Base-by-base conservation (phyloP, 1,139 yeast genomes). In the Petasospora fabianii region DNA sequence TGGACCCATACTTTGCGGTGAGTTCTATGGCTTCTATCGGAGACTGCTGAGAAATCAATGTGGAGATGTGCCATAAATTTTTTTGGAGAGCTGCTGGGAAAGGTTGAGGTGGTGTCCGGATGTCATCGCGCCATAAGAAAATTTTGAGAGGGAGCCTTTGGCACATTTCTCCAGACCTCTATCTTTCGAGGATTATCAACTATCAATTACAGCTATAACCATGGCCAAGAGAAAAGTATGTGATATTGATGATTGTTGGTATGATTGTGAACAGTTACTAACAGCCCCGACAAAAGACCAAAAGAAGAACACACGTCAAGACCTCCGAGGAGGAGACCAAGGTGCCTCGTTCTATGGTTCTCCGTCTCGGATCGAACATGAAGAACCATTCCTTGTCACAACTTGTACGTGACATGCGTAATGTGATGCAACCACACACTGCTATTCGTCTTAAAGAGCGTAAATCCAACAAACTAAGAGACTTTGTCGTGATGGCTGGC, bases 351-450 rank as follows among this genome's bases (percentile, higher is more conserved):
- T 87, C 97, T 6, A 86, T 90, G 96, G 97, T 94, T 44, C 74
- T 92, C 51, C 79, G 92, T 54, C 73, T 90, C 41, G 97, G 97
- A 4, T 69, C 81, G 14, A 78, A 94, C 20, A 71, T 85, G 55
- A 77, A 79, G 38, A 90, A 92, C 58, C 88, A 84, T 53, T 78
- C 95, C 3, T 68, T 94, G 49, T 72, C 85, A 30, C 96, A 86
- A 61, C 70, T 92, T 44, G 97, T 90, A 15, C 73, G 74, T 48
- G 99, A 92, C 61, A 80, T 90, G 62, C 75, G 99, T 59, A 77
- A 75, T 48, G 78, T 87, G 48, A 88, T 92, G 97, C 94, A 87
- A 59, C 99, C 99, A 20, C 95, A 92, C 55, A 92, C 99, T 5
- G 97, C 97, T 14, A 79, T 87, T 53, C 84, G 80, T 51, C 73